Evolutionary conservation across 2,329 filamentous ascomycete species (phyloP), one percentile per base, ranked within the genome.

Genomic region (Eutypella sp.): DNA sequence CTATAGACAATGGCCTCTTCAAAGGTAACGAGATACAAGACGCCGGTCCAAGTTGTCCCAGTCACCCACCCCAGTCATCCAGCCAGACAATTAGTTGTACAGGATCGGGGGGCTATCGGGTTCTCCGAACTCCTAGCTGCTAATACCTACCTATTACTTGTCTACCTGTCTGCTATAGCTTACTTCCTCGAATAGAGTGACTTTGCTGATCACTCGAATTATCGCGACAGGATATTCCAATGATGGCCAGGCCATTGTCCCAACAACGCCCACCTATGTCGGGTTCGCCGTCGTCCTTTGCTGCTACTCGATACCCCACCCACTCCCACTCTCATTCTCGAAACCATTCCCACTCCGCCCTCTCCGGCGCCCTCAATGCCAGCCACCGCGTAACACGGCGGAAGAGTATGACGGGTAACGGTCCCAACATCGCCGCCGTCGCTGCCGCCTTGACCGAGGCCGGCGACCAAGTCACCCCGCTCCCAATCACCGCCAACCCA

Each of bases 371-470:
- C 47, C 79, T 91, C 62, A 92, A 91, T 72, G 72, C 84, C 57
- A 84, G 82, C 66, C 87, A 96, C 68, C 87, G 93, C 57, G 82
- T 97, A 56, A 90, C 88, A 58, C 88, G 92, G 61, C 83, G 93
- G 59, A 97, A 97, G 79, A 96, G 91, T 70, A 90, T 95, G 63
- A 89, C 88, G 50, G 85, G 82, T 53, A 80, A 84, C 40, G 78
- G 76, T 40, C 77, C 80, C 65, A 91, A 87, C 67, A 81, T 86
- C 39, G 84, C 87, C 16, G 88, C 87, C 44, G 73, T 92, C 51
- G 85, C 87, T 25, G 85, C 85, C 11, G 87, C 84, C 42, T 71
- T 87, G 50, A 81, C 82, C 60, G 86, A 87, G 62, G 75, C 73
- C 43, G 82, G 85, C 55, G 78, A 79, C 49, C 74, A 72, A 60